A percentile compares a stretch with the other conserved stretches of the same genome.
Evolutionary conservation across 768 basidiomycete genomes (phyloP).

Genomic region (Tulasnella sp.): DNA sequence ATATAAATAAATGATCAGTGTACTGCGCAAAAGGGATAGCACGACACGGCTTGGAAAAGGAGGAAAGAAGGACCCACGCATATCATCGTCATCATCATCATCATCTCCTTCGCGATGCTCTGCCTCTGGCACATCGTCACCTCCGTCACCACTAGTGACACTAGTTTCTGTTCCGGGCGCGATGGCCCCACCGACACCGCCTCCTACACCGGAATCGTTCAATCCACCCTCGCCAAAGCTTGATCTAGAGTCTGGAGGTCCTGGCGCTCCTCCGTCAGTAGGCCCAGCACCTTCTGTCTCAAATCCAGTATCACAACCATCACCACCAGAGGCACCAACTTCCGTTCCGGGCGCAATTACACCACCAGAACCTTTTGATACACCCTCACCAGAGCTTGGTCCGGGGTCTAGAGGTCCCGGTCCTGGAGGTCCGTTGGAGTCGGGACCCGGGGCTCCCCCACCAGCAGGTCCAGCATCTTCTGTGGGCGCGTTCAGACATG

Average conservation of each 20-base stretch:
- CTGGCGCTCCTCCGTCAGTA: neutral
- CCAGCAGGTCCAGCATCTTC: neutral
- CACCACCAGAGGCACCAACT: slow-evolving; percentile 36
- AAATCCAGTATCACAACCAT: slow-evolving; percentile 56
- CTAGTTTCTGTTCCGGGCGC: slow-evolving; percentile 20
- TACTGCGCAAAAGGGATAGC: neutral
- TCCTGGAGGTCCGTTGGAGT: neutral
- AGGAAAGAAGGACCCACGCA: neutral
- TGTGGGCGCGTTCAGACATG: slow-evolving; percentile 6
- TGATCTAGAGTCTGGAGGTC: neutral
- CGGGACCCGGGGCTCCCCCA: no score
- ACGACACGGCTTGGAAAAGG: neutral
- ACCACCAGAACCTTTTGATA: neutral
- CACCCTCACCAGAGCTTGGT: neutral
- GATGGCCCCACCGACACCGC: no score
- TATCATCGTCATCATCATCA: slow-evolving; percentile 61
- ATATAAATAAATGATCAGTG: neutral
- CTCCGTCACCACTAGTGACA: slow-evolving; percentile 47
- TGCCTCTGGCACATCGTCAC: no score
- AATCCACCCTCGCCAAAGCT: neutral
- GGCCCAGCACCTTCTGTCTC: slow-evolving; percentile 61
- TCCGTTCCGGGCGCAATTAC: neutral
- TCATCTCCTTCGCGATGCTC: slow-evolving; percentile 30
- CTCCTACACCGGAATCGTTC: slow-evolving; percentile 25
- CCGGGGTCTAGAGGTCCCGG: neutral